Evolutionary conservation across 1,139 yeast genomes (phyloP).

Genomic region (Suhomyces anneliseae): DNA sequence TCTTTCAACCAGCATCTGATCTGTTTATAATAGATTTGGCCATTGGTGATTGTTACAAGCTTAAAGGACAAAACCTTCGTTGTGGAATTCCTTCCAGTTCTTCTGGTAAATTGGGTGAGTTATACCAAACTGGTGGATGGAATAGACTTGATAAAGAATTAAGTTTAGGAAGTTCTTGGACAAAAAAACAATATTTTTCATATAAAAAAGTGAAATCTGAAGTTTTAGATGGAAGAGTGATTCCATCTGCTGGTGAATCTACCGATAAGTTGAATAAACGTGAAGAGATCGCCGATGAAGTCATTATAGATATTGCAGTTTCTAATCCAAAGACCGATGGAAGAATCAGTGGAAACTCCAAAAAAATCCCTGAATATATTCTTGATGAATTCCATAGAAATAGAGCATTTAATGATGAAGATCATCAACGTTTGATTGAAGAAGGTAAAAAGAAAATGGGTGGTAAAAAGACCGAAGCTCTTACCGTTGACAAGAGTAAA

Average conservation of each 20-base stretch:
- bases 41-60: slow-evolving; percentile 31
- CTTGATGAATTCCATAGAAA: slow-evolving; percentile 29
- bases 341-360: slow-evolving; percentile 34
- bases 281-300: slow-evolving; percentile 14
- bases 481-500: slow-evolving; percentile 18
- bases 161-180: slow-evolving; percentile 35
- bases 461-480: slow-evolving; percentile 14
- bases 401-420: slow-evolving; percentile 31
- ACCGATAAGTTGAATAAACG: slow-evolving; percentile 5
- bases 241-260: slow-evolving; percentile 2
- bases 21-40: slow-evolving; percentile 38
- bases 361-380: slow-evolving; percentile 30
- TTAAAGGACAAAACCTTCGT: slow-evolving; percentile 22
- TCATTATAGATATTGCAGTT: slow-evolving; percentile 42
- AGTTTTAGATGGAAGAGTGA: slow-evolving; percentile 15
- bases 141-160: slow-evolving; percentile 39
- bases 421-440: slow-evolving; percentile 17
- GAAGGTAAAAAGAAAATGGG: slow-evolving; percentile 14
- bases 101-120: slow-evolving; percentile 33
- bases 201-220: slow-evolving; percentile 32
- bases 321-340: slow-evolving; percentile 27
- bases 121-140: slow-evolving; percentile 38
- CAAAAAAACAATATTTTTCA: slow-evolving; percentile 30
- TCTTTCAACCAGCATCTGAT: slow-evolving; percentile 43
- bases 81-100: slow-evolving; percentile 35